Evolutionary conservation across 257 asterid species (phyloP).

Genomic region (Eustoma russellianum): DNA sequence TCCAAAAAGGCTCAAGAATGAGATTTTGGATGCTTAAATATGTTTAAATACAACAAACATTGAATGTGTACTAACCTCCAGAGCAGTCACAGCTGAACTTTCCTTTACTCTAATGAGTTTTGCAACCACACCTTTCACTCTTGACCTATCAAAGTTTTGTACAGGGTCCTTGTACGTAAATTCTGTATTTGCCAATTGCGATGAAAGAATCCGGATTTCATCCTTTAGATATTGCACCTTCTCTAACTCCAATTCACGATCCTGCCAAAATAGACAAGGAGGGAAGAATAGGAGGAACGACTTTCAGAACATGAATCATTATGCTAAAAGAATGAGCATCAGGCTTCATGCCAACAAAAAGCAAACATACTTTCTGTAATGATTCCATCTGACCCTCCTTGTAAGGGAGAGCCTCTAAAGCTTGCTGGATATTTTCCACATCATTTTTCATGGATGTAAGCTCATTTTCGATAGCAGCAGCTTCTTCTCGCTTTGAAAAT

Average conservation of each 20-base stretch:
- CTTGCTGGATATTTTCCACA: constrained; percentile 52
- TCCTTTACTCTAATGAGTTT: constrained; percentile 88
- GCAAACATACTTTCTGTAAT: constrained; percentile 58
- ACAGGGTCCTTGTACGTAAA: constrained; percentile 70
- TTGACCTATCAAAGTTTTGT: constrained; percentile 69
- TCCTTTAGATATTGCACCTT: constrained; percentile 69
- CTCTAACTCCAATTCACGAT: constrained; percentile 56
- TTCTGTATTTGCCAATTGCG: constrained; percentile 64
- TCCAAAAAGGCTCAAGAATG: constrained; percentile 13
- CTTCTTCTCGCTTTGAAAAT: constrained; percentile 62
- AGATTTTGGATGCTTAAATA: constrained; percentile 3
- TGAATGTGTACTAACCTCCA: constrained; percentile 52
- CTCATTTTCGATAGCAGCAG: constrained; percentile 67
- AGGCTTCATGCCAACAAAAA: constrained; percentile 4
- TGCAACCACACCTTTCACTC: constrained; percentile 97
- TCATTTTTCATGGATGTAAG: constrained; percentile 46
- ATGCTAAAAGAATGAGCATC: constrained; percentile 13
- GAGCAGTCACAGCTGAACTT: constrained; percentile 69
- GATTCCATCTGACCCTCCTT: constrained; percentile 77
- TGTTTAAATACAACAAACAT: background rate
- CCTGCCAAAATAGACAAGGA: constrained; percentile 50
- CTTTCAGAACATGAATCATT: too few species aligned
- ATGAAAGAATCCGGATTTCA: constrained; percentile 61
- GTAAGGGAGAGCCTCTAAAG: constrained; percentile 59
- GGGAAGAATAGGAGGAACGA: too few species aligned